These are phyloP conservation scores for Zoysia japonica DNA, from an alignment of 176 grass and related monocot species.

Conservation along the genomic window DNA sequence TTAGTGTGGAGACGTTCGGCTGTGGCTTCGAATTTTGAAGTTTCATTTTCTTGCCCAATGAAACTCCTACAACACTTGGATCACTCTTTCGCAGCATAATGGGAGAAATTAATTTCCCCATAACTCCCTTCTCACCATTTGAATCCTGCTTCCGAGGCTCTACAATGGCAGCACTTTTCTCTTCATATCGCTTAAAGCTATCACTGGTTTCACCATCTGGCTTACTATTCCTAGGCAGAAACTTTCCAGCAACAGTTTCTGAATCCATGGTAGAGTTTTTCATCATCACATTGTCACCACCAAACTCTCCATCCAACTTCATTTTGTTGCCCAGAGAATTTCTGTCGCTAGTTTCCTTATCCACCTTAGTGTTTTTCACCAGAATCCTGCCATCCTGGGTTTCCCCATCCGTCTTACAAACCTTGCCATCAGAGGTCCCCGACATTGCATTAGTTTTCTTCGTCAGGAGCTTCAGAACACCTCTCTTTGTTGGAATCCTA, in stretches of 20 bases:
- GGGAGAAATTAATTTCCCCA: conserved; percentile 46
- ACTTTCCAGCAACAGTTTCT: conserved; percentile 24
- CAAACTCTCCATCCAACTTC: conserved; percentile 18
- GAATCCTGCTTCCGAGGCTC: conserved; percentile 13
- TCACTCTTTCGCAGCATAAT: conserved; percentile 51
- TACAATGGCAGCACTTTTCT: conserved; percentile 25
- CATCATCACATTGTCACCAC: background rate
- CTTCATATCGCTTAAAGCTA: conserved; percentile 10
- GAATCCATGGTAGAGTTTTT: background rate
- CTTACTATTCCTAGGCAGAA: conserved; percentile 29
- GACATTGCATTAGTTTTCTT: conserved; percentile 24
- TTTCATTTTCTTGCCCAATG: conserved; percentile 44
- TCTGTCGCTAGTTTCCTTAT: conserved; percentile 23
- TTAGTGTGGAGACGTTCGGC: conserved; percentile 32
- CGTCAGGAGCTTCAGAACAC: conserved; percentile 34
- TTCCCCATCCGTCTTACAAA: conserved; percentile 27
- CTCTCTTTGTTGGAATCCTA: conserved; percentile 31
- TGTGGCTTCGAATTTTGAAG: conserved; percentile 40
- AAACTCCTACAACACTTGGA: conserved; percentile 54
- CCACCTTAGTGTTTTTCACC: conserved; percentile 2
- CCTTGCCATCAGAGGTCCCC: conserved; percentile 20
- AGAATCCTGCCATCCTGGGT: conserved; percentile 30
- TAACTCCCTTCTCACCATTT: conserved; percentile 45
- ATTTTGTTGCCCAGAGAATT: conserved; percentile 21
- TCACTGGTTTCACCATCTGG: conserved; percentile 18